A percentile compares a stretch with the other conserved stretches of the same genome.
phyloP scores from a whole-genome alignment of 768 basidiomycete genomes.

The Mycena pura region DNA sequence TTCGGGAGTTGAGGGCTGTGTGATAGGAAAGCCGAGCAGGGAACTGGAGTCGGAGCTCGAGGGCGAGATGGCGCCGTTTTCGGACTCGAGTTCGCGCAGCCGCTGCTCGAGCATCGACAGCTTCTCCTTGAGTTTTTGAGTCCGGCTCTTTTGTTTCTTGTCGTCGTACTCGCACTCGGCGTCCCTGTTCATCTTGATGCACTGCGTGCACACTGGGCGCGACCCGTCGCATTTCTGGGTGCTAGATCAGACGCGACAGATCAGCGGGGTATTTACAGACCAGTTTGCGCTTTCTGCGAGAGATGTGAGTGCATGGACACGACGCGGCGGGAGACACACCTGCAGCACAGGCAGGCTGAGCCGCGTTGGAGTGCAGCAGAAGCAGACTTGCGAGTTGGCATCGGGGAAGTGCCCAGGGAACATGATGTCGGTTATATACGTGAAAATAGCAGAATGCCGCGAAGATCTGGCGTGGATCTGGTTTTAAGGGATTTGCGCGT shows the following conservation, averaged over 20 bases:
- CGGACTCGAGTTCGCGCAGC: constrained; percentile 59
- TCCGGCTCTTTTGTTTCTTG: constrained; percentile 63
- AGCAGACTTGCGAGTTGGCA: constrained; percentile 37
- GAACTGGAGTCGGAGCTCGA: constrained; percentile 32
- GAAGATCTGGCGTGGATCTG: constrained; percentile 4
- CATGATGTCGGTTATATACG: constrained; percentile 1
- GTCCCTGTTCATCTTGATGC: constrained; percentile 57
- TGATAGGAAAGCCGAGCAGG: constrained; percentile 12
- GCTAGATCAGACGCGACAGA: background rate
- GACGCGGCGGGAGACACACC: constrained; percentile 21
- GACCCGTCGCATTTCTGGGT: constrained; percentile 65
- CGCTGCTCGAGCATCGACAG: constrained; percentile 58
- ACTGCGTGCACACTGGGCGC: constrained; percentile 63
- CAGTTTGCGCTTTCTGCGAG: constrained; percentile 44
- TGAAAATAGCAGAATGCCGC: background rate
- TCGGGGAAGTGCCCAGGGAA: constrained; percentile 5
- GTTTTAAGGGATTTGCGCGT: constrained; percentile 20
- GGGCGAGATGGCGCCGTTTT: constrained; percentile 33
- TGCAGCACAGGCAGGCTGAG: constrained; percentile 46
- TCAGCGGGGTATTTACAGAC: constrained; percentile 27
- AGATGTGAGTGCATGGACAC: background rate
- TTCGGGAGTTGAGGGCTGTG: constrained; percentile 23
- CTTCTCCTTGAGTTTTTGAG: constrained; percentile 64
- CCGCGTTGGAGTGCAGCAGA: constrained; percentile 43
- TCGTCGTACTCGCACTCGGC: constrained; percentile 67